Evolutionary conservation across 768 basidiomycete species (phyloP).

Genomic region (Hypsizygus marmoreus): DNA sequence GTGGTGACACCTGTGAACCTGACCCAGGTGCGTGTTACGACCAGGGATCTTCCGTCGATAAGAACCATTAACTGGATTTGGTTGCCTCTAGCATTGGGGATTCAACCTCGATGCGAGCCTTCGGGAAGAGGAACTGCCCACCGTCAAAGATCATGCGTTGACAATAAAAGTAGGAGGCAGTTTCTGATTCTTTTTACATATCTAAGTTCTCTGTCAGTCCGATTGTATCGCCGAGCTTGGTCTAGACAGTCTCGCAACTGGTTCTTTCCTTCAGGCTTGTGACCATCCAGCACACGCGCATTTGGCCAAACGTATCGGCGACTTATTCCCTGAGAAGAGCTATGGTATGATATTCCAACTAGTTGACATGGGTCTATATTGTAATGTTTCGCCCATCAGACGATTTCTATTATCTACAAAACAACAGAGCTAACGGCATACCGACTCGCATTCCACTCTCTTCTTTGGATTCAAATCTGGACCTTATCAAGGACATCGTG

Average conservation of each 20-base stretch:
- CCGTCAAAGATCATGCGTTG: slow-evolving; percentile 51
- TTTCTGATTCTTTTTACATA: neutral
- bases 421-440: slow-evolving; percentile 33
- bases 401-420: slow-evolving; percentile 62
- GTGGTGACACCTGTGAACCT: slow-evolving; percentile 73
- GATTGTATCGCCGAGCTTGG: slow-evolving; percentile 57
- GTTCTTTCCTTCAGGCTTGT: slow-evolving; percentile 47
- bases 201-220: slow-evolving; percentile 35
- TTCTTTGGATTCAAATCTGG: slow-evolving; percentile 41
- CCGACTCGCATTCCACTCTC: slow-evolving; percentile 51
- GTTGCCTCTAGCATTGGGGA: slow-evolving; percentile 66
- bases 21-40: slow-evolving; percentile 61
- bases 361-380: neutral
- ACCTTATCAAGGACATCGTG: slow-evolving; percentile 49
- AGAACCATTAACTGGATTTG: neutral
- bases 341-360: slow-evolving; percentile 50
- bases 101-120: slow-evolving; percentile 79
- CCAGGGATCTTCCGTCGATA: neutral
- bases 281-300: slow-evolving; percentile 53
- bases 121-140: slow-evolving; percentile 39
- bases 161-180: slow-evolving; percentile 45
- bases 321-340: slow-evolving; percentile 55
- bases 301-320: slow-evolving; percentile 53
- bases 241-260: slow-evolving; percentile 51
- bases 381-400: slow-evolving; percentile 39